Conservation (phyloP, 441 rosid genomes). For the Populus hybrid region DNA sequence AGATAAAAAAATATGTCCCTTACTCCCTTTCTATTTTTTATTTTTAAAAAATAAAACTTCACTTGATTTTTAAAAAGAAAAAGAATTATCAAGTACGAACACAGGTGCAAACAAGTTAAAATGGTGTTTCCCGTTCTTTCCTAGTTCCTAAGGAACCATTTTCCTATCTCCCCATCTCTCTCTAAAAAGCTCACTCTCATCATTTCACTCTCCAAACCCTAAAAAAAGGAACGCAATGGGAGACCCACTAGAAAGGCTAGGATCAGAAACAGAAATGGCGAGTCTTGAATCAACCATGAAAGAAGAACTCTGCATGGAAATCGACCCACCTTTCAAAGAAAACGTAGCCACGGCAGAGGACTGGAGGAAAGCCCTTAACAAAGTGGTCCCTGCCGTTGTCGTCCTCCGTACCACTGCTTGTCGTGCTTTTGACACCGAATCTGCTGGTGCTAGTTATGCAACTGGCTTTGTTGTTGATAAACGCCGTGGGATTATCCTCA, state of each 20-base stretch:
- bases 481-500: conserved; percentile 88
- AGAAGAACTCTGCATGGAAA: conserved; percentile 63
- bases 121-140: not conserved
- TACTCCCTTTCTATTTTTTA: too few relatives aligned
- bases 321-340: conserved; percentile 43
- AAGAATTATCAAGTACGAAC: not conserved
- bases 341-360: conserved; percentile 53
- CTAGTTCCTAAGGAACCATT: not conserved
- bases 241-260: conserved; percentile 52
- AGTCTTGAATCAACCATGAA: conserved; percentile 44
- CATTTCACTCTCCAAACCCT: not conserved
- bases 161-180: too few relatives aligned
- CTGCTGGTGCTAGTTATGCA: conserved; percentile 75
- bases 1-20: too few relatives aligned
- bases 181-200: not conserved
- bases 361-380: conserved; percentile 75
- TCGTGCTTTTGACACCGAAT: conserved; percentile 86
- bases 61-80: not conserved
- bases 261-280: conserved; percentile 46
- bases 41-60: too few relatives aligned
- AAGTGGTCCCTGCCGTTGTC: conserved; percentile 91
- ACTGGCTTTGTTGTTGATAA: conserved; percentile 95
- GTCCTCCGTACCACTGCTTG: conserved; percentile 83
- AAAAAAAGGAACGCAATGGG: conserved; percentile 32
- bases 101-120: not conserved